Conservation (phyloP, 768 basidiomycete genomes). For the Melanogaster broomeanus region DNA sequence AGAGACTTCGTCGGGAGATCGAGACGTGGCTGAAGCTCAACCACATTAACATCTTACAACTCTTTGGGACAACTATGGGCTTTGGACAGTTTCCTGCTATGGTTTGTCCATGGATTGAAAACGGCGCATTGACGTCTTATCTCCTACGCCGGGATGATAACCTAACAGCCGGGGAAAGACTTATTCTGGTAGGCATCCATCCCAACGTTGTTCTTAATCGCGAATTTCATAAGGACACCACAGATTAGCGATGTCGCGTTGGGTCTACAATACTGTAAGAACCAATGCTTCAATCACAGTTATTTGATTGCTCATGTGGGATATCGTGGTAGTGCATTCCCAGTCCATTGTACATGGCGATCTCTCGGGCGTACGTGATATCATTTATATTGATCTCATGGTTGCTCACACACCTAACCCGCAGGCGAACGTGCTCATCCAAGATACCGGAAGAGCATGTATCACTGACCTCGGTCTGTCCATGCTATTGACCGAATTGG, state of each 20-base stretch:
- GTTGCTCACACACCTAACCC: background rate
- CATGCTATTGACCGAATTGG: slow-evolving; percentile 36
- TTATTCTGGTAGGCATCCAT: slow-evolving; percentile 14
- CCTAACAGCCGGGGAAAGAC: slow-evolving; percentile 12
- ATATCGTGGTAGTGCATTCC: slow-evolving; percentile 19
- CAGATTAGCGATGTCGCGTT: slow-evolving; percentile 28
- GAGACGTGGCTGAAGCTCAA: slow-evolving; percentile 29
- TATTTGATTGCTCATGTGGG: background rate
- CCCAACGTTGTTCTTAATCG: background rate
- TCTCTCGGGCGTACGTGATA: slow-evolving; percentile 26
- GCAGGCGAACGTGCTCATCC: slow-evolving; percentile 48
- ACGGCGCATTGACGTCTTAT: slow-evolving; percentile 27
- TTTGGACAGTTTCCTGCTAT: slow-evolving; percentile 34
- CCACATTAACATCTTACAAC: slow-evolving; percentile 32
- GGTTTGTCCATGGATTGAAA: slow-evolving; percentile 36
- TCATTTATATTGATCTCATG: background rate
- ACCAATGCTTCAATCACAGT: background rate
- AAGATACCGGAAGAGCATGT: slow-evolving; percentile 41
- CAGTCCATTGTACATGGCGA: slow-evolving; percentile 25
- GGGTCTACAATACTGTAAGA: slow-evolving; percentile 28
- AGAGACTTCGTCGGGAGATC: slow-evolving; percentile 31
- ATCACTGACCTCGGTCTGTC: slow-evolving; percentile 52
- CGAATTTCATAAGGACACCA: background rate
- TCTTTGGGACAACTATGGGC: slow-evolving; percentile 25
- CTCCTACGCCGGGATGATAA: slow-evolving; percentile 11